Base-by-base conservation (phyloP, 2,329 filamentous ascomycete genomes). In the Colletotrichum sp. region DNA sequence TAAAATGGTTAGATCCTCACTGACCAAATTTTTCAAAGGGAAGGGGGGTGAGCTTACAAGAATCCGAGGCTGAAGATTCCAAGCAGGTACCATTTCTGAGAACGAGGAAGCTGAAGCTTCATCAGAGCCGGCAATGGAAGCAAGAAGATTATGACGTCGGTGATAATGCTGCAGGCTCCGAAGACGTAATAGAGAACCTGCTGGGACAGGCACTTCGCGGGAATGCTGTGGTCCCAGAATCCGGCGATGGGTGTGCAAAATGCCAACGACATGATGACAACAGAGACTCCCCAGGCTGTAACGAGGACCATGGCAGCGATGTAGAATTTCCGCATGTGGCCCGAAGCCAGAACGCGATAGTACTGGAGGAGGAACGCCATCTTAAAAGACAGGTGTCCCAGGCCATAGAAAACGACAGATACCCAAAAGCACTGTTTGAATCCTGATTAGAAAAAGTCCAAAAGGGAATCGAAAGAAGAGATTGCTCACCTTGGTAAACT, bases 331-430 rank as follows among this genome's bases (percentile, higher is more conserved):
- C 75, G 76, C 74, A 78, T 76, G 15, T 77, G 75, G 21, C 78
- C 73, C 18, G 83, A 70, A 29, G 70, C 73, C 16, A 79, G 79
- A n/a, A 83, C 77, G 16, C 82, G 81, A 47, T 82, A 82, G 76
- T 84, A 84, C 76, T 84, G 82, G 8, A 82, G 71, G 47, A 84
- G 75, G 58, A 84, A 82, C 3, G 82, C 80, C 65, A 81, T 78
- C 65, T 84, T 84, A 59, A 81, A 77, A 31, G 76, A 74, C 31
- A 78, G 43, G 6, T 84, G 77, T 29, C 77, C 76, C 9, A 75
- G 55, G 59, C 79, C 80, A 76, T 83, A 84, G 43, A 80, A 73
- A 8, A 83, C 62, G 21, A 82, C 78, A 12, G 77, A 77, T 11
- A 80, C 65, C 74, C 78, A 83, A 63, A 83, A 80, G 16, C 70